Evolutionary conservation across 2,329 filamentous ascomycete species (phyloP), one percentile per base, ranked within the genome.

Genomic region (Cladosporium cucumerinum): DNA sequence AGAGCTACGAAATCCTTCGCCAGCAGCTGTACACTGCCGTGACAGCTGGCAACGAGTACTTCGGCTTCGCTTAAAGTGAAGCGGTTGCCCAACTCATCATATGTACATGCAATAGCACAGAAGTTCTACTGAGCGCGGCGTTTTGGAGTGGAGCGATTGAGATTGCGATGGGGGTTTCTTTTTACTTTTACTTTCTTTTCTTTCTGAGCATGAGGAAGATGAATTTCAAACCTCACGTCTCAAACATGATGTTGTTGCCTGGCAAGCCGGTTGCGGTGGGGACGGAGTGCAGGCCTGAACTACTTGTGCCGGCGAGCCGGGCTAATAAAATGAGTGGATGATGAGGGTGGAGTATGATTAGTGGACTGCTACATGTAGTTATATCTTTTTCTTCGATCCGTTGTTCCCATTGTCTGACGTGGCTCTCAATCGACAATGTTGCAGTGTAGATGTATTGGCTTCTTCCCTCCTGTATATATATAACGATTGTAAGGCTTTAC

Each of bases 21-120:
- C 88, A 91, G 73, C 93, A 95, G 76, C 81, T 99, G 66, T 89
- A 96, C 78, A 98, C 93, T 71, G 95, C 95, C 68, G 97, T 99
- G 78, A 99, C 95, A n/a, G 89, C 93, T 70, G 95, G 95, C 71
- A 95, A 93, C 81, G 94, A 98, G 78, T 98, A 89, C 77, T 99
- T 99, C 78, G 95, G 95, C 67, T 98, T 99, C 79, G 94, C 95
- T 72, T 98, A 89, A n/a, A 6, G 16, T 10, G 12, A 30, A 46
- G 48, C 14, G 39, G 23, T 16, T 18, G 3, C 34, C 39, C 39
- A 43, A 16, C 28, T 43, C 32, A n/a, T n/a, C n/a, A 23, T 36
- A 43, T 55, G 60, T 62, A 62, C 60, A 62, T 62, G 60, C 60
- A 62, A 62, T 62, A 62, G 49, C 60, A 55, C 60, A 55, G 49